A percentile compares a stretch with the other conserved stretches of the same genome.
Conservation (phyloP, 2,329 filamentous ascomycete species). For the Thielaviopsis punctulata region DNA sequence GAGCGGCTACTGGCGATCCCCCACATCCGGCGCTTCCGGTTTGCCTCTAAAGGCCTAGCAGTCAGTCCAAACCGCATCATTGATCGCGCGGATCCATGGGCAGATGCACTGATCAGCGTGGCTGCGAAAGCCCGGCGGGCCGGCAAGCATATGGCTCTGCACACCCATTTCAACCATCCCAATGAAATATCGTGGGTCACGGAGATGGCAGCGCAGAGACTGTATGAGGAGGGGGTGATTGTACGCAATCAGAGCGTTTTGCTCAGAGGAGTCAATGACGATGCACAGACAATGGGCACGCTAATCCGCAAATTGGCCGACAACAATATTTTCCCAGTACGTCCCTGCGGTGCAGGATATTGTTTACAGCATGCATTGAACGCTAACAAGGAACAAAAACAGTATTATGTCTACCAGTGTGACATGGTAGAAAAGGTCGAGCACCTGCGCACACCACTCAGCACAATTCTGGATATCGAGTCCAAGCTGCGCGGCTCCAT, state of each 20-base stretch:
- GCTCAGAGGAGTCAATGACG: conserved; percentile 41
- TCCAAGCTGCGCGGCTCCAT: conserved; percentile 39
- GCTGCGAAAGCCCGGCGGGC: conserved; percentile 30
- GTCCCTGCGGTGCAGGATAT: conserved; percentile 15
- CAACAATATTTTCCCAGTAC: conserved; percentile 38
- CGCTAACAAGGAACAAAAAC: background rate
- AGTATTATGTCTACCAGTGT: conserved; percentile 51
- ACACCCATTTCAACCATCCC: conserved; percentile 50
- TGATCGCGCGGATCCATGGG: conserved; percentile 35
- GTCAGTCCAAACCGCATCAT: conserved; percentile 39
- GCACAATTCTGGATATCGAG: conserved; percentile 40
- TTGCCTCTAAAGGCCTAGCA: conserved; percentile 44
- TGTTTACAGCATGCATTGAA: background rate
- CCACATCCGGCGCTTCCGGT: conserved; percentile 41
- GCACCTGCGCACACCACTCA: conserved; percentile 43
- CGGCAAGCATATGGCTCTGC: conserved; percentile 43
- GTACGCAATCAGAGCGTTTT: conserved; percentile 41
- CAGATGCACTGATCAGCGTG: conserved; percentile 31
- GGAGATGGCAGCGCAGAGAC: conserved; percentile 29
- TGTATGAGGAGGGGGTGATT: conserved; percentile 24
- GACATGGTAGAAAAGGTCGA: conserved; percentile 45
- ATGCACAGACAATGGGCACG: conserved; percentile 30
- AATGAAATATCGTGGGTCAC: conserved; percentile 46
- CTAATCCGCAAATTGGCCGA: conserved; percentile 37
- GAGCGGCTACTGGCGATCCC: conserved; percentile 36